phyloP scores from a whole-genome alignment of 345 rosid genomes.

The Citrus hindsii region DNA sequence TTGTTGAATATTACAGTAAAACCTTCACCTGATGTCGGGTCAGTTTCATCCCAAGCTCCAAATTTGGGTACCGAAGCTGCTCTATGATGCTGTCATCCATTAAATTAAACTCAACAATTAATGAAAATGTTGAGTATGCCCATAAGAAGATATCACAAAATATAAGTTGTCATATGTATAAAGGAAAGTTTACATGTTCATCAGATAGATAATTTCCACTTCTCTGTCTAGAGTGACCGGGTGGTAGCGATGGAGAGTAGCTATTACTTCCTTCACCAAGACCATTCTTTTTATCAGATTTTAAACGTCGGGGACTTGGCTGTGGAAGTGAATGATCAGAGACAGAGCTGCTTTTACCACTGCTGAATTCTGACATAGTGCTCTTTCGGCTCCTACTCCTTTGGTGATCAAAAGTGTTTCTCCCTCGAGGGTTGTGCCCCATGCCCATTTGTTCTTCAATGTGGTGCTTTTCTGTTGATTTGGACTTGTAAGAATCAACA shows the following conservation, averaged over 20 bases:
- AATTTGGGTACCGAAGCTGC: conserved; percentile 46
- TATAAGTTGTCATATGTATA: too few species aligned
- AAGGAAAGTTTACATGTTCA: conserved; percentile 14
- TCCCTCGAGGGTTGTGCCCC: not conserved
- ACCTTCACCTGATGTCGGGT: conserved; percentile 46
- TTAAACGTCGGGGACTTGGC: conserved; percentile 7
- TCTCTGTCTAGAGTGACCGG: conserved; percentile 14
- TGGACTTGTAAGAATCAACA: not conserved
- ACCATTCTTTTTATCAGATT: conserved; percentile 13
- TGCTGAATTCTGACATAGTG: conserved; percentile 17
- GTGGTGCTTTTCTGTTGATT: not conserved
- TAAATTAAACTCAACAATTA: not conserved
- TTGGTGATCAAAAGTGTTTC: conserved; percentile 2
- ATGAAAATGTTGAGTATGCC: too few species aligned
- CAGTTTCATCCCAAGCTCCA: conserved; percentile 60
- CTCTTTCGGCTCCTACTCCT: conserved; percentile 13
- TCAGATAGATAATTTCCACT: conserved; percentile 16
- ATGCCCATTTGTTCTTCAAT: not conserved
- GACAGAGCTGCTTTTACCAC: conserved; percentile 14
- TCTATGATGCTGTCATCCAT: conserved; percentile 30
- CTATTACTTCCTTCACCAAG: conserved; percentile 9
- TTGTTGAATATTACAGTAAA: conserved; percentile 42
- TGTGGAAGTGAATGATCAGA: conserved; percentile 17
- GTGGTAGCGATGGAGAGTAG: conserved; percentile 13
- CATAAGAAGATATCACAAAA: too few species aligned